Conservation (phyloP, 352 stramenopile genomes). For the Globisporangium cystogenes region DNA sequence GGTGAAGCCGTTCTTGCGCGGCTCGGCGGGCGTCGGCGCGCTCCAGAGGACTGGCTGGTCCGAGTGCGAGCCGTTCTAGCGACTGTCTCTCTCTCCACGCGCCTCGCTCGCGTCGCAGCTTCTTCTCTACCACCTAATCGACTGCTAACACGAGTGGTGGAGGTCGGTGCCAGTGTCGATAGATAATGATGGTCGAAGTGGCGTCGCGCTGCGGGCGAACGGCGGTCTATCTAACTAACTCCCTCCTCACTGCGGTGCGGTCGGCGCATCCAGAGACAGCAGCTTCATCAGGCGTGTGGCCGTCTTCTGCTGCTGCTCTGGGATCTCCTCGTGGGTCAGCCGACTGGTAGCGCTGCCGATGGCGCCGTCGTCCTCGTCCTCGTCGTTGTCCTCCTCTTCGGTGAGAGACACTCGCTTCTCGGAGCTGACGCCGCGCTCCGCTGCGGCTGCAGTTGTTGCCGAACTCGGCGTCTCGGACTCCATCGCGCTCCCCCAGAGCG, state of each 20-base stretch:
- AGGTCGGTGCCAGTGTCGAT: not conserved
- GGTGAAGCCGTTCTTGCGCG: constrained; percentile 58
- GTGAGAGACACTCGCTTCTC: constrained; percentile 16
- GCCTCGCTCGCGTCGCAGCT: too few species aligned
- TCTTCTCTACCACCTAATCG: not conserved
- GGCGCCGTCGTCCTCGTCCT: constrained; percentile 35
- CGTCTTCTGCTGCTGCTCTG: constrained; percentile 13
- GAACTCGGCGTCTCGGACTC: constrained; percentile 10
- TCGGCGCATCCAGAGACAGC: constrained; percentile 27
- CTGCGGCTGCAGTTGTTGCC: not conserved
- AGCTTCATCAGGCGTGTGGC: constrained; percentile 46
- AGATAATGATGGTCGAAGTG: not conserved
- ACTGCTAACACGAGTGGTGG: not conserved
- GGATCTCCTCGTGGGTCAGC: not conserved
- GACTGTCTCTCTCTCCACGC: too few species aligned
- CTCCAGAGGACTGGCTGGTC: constrained; percentile 54
- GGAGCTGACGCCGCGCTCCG: constrained; percentile 4
- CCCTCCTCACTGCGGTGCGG: not conserved
- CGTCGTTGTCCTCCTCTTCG: constrained; percentile 17
- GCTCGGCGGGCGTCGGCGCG: constrained; percentile 31
- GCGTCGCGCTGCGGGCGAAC: not conserved
- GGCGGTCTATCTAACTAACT: too few species aligned
- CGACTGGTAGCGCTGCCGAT: not conserved
- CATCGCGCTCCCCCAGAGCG: constrained; percentile 18
- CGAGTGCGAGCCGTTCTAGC: constrained; percentile 57